Evolutionary conservation across 352 stramenopile species (phyloP).

Genomic region (Thalassiosira hispida): DNA sequence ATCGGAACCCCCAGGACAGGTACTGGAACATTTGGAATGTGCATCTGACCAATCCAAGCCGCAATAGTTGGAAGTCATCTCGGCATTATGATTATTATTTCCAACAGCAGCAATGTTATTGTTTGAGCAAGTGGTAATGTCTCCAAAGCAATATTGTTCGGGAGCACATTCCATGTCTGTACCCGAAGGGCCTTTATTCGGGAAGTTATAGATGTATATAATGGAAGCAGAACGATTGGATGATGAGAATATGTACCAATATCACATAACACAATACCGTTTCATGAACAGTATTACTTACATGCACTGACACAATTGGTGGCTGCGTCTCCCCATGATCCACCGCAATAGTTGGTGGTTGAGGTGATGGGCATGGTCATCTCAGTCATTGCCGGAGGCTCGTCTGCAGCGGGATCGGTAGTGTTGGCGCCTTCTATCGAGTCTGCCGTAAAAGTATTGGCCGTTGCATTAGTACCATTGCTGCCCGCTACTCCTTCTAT

Average conservation of each 20-base stretch:
- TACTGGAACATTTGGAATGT: constrained; percentile 17
- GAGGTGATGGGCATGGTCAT: constrained; percentile 12
- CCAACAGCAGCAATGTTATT: neutral
- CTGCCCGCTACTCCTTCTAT: constrained; percentile 7
- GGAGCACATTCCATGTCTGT: constrained; percentile 26
- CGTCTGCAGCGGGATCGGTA: neutral
- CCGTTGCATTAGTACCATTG: constrained; percentile 1
- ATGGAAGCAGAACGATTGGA: neutral
- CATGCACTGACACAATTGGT: constrained; percentile 20
- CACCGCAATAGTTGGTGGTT: constrained; percentile 35
- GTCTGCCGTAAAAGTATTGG: neutral
- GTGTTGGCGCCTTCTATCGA: neutral
- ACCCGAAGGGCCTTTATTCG: constrained; percentile 25
- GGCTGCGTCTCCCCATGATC: constrained; percentile 27
- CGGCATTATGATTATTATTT: constrained; percentile 1
- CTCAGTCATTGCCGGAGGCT: neutral
- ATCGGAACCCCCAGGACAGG: constrained; percentile 42
- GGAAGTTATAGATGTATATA: neutral
- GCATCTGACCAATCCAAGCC: constrained; percentile 28
- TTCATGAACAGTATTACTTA: constrained; percentile 1
- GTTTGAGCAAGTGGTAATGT: constrained; percentile 34
- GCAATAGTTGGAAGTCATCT: constrained; percentile 36
- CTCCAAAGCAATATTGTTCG: constrained; percentile 27
- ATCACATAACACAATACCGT: too few relatives aligned
- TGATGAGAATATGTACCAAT: neutral